Conservation (phyloP, 2,329 filamentous ascomycete genomes). For the Penicillium palitans region DNA sequence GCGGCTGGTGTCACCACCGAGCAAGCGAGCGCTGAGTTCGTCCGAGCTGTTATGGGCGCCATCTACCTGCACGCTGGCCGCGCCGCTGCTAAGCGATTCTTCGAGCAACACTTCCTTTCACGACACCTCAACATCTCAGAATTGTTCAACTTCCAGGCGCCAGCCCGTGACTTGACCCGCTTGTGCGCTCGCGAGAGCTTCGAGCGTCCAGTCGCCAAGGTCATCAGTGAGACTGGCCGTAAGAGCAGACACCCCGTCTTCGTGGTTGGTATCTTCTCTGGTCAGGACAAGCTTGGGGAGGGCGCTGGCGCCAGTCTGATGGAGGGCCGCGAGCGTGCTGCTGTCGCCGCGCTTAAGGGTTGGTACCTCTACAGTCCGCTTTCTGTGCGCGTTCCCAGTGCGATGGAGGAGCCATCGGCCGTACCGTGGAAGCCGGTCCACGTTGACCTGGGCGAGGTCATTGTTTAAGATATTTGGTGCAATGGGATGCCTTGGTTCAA, state of each 20-base stretch:
- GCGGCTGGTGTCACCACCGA: conserved; percentile 50
- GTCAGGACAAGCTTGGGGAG: conserved; percentile 87
- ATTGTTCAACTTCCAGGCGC: conserved; percentile 81
- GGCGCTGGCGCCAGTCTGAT: conserved; percentile 77
- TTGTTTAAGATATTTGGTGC: conserved; percentile 46
- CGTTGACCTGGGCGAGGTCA: conserved; percentile 70
- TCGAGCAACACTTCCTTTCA: conserved; percentile 78
- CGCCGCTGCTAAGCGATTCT: conserved; percentile 76
- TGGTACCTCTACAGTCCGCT: conserved; percentile 95
- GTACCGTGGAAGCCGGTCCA: conserved; percentile 66
- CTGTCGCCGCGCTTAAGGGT: conserved; percentile 80
- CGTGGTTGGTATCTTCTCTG: conserved; percentile 91
- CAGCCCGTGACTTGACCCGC: conserved; percentile 77
- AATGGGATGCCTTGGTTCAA: conserved; percentile 13
- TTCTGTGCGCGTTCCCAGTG: conserved; percentile 66
- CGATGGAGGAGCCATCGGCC: conserved; percentile 63
- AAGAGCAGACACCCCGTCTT: conserved; percentile 83
- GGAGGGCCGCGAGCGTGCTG: conserved; percentile 74
- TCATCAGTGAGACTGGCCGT: conserved; percentile 89
- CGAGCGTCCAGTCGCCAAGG: conserved; percentile 78
- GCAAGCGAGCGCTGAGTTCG: conserved; percentile 70
- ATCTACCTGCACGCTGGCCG: conserved; percentile 83
- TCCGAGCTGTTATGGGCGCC: conserved; percentile 78
- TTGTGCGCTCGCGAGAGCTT: conserved; percentile 89
- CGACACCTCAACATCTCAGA: conserved; percentile 72